Conservation (phyloP, 2,329 filamentous ascomycete species). For the Aspergillus pseudoviridinutans region DNA sequence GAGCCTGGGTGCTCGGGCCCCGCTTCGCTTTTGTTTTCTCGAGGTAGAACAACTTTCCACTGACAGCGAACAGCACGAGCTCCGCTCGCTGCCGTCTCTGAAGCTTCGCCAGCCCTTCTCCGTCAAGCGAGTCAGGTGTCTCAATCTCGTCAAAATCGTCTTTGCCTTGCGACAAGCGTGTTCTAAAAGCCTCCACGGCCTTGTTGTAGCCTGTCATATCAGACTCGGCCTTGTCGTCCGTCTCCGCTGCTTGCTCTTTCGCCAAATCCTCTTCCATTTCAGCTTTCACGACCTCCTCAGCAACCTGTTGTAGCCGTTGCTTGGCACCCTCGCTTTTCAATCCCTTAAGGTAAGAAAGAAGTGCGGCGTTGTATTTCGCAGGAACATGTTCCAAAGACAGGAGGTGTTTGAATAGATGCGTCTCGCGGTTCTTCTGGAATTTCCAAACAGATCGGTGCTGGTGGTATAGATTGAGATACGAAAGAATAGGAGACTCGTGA, state of each 20-base stretch:
- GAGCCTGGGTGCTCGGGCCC: constrained; percentile 15
- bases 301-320: constrained; percentile 60
- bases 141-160: constrained; percentile 22
- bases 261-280: constrained; percentile 39
- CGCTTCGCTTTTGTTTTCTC: constrained; percentile 23
- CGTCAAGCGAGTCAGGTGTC: constrained; percentile 18
- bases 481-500: constrained; percentile 55
- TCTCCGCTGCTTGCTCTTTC: constrained; percentile 7
- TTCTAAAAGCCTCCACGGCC: constrained; percentile 49
- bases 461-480: constrained; percentile 75
- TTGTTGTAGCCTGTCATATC: constrained; percentile 40
- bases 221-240: constrained; percentile 12
- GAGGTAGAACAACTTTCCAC: constrained; percentile 24
- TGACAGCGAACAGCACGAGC: constrained; percentile 33
- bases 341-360: constrained; percentile 74
- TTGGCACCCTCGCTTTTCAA: constrained; percentile 71
- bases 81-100: constrained; percentile 37
- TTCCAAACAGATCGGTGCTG: constrained; percentile 73
- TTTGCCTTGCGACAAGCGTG: constrained; percentile 20
- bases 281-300: constrained; percentile 53
- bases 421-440: constrained; percentile 93
- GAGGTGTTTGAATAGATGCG: constrained; percentile 75
- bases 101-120: constrained; percentile 26
- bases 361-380: constrained; percentile 61
- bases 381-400: constrained; percentile 71